phyloP scores from a whole-genome alignment of 75 land plant species.

The Sequoiadendron giganteum region DNA sequence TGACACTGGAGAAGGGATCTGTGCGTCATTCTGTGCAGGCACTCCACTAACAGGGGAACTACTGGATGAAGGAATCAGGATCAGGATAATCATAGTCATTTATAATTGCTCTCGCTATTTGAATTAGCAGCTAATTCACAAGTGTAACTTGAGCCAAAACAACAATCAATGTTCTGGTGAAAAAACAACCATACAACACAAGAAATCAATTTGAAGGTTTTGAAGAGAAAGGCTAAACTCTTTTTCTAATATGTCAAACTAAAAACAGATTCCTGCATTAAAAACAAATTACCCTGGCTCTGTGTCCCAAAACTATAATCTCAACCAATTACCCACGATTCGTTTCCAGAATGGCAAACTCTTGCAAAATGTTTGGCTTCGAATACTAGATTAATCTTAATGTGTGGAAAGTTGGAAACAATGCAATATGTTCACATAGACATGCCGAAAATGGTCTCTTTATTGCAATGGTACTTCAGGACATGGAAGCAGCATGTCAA shows the following conservation, averaged over 20 bases:
- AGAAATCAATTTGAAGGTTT: background rate
- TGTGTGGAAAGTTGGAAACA: background rate
- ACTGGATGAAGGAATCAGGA: background rate
- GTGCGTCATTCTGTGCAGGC: conserved; percentile 4
- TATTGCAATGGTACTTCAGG: background rate
- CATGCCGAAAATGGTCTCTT: background rate
- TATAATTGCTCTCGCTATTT: background rate
- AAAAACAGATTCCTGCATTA: background rate
- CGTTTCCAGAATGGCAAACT: background rate
- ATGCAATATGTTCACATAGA: background rate
- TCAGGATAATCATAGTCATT: background rate
- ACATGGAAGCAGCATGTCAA: background rate
- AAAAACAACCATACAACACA: background rate
- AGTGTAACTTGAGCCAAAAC: conserved; percentile 5
- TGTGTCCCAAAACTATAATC: background rate
- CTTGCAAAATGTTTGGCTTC: background rate
- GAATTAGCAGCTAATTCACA: background rate
- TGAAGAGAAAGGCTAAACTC: background rate
- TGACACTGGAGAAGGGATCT: background rate
- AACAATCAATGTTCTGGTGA: background rate
- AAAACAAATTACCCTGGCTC: background rate
- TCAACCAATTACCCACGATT: background rate
- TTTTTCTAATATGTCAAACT: background rate
- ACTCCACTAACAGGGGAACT: background rate
- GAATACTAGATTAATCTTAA: background rate